These are phyloP conservation scores for Penicillium sp. DNA, from an alignment of 2,329 filamentous ascomycete genomes.

Conservation along the genomic window DNA sequence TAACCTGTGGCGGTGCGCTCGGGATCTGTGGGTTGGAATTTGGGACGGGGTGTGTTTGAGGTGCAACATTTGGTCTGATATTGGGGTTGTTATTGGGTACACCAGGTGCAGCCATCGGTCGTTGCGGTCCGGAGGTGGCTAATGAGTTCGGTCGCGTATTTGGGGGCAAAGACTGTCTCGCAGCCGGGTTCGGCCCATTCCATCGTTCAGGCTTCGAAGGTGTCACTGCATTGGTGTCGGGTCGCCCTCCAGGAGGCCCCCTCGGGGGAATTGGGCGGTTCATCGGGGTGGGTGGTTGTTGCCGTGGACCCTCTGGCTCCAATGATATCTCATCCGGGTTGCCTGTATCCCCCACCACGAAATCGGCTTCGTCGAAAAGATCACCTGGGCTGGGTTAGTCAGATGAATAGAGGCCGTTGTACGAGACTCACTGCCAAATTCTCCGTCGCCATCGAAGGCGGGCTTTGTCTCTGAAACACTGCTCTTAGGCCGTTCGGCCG, in stretches of 20 bases:
- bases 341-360: conserved; percentile 65
- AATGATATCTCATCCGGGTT: conserved; percentile 76
- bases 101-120: conserved; percentile 16
- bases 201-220: conserved; percentile 41
- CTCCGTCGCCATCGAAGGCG: conserved; percentile 40
- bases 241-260: conserved; percentile 12
- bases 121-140: conserved; percentile 20
- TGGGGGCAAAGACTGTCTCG: conserved; percentile 24
- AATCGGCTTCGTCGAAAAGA: conserved; percentile 76
- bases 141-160: conserved; percentile 23
- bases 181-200: conserved; percentile 19
- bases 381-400: conserved; percentile 38
- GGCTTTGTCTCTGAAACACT: conserved; percentile 28
- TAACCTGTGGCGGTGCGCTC: conserved; percentile 22
- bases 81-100: conserved; percentile 22
- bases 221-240: conserved; percentile 31
- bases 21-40: conserved; percentile 8
- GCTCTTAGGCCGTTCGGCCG: conserved; percentile 25
- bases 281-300: conserved; percentile 28
- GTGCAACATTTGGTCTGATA: conserved; percentile 14
- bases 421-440: conserved; percentile 42
- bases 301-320: conserved; percentile 33
- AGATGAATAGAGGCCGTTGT: neutral
- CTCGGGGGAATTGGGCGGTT: conserved; percentile 21
- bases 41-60: conserved; percentile 15